These are phyloP conservation scores for Clonostachys chloroleuca DNA, from an alignment of 2,329 filamentous ascomycete genomes.

Conservation along the genomic window DNA sequence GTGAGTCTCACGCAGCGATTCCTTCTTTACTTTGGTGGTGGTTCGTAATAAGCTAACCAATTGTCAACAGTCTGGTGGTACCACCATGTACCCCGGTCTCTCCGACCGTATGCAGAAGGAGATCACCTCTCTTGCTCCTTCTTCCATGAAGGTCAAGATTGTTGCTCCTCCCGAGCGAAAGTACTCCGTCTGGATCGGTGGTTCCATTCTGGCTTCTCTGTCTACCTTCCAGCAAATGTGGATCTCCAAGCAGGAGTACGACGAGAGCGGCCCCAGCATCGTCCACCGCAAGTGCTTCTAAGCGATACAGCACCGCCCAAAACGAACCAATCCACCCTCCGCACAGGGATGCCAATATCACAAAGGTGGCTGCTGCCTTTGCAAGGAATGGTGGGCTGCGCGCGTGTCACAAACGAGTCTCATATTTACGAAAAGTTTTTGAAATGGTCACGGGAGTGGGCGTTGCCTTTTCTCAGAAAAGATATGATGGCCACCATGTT, in stretches of 20 bases:
- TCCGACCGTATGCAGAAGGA: constrained; percentile 99
- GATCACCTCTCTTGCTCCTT: constrained; percentile 98
- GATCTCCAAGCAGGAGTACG: constrained; percentile 99
- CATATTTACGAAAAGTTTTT: constrained; percentile 55
- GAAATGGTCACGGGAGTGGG: constrained; percentile 48
- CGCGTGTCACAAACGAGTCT: constrained; percentile 45
- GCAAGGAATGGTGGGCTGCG: constrained; percentile 37
- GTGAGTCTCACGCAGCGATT: constrained; percentile 53
- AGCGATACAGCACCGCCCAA: constrained; percentile 30
- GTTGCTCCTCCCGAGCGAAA: constrained; percentile 99
- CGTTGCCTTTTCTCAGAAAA: constrained; percentile 40
- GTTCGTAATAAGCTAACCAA: neutral
- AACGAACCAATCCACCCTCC: constrained; percentile 24
- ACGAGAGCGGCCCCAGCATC: constrained; percentile 98
- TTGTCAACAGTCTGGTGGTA: constrained; percentile 87
- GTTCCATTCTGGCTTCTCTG: constrained; percentile 98
- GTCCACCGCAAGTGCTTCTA: constrained; percentile 99
- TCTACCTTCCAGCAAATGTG: constrained; percentile 99
- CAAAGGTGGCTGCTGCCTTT: constrained; percentile 38
- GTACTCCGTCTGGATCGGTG: constrained; percentile 99
- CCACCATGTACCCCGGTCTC: constrained; percentile 99
- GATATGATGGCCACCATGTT: constrained; percentile 44
- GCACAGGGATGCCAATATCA: constrained; percentile 32
- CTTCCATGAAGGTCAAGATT: constrained; percentile 99
- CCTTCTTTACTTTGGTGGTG: neutral